phyloP scores from a whole-genome alignment of 768 basidiomycete species.

The Boletus huronensis region DNA sequence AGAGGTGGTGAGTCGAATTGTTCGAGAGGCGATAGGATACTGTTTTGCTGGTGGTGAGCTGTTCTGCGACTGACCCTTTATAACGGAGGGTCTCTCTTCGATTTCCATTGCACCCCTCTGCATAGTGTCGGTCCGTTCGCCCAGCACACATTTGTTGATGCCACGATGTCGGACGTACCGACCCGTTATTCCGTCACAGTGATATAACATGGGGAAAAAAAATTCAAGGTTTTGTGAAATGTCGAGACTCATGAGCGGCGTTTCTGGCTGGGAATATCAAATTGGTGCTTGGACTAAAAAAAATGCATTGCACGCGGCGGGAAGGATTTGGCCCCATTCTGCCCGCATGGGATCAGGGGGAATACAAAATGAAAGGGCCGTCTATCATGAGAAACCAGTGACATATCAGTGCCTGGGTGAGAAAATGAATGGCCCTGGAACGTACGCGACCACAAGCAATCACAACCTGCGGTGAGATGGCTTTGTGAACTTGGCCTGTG shows the following conservation, averaged over 20 bases:
- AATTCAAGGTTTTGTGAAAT: neutral
- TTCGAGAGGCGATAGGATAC: neutral
- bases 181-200: neutral
- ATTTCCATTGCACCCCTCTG: too few relatives aligned
- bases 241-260: neutral
- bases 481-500: neutral
- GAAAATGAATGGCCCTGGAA: neutral
- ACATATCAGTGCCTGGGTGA: neutral
- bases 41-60: neutral
- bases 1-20: neutral
- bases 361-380: neutral
- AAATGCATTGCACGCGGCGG: neutral
- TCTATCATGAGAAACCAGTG: neutral
- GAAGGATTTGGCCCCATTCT: too few relatives aligned
- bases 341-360: neutral
- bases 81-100: neutral
- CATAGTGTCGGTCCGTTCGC: neutral
- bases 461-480: too few relatives aligned
- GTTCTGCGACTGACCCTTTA: slow-evolving; percentile 3
- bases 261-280: neutral
- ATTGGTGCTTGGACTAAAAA: neutral
- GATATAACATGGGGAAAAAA: neutral
- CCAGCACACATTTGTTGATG: neutral
- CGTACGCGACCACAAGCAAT: neutral
- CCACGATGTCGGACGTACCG: neutral